These are phyloP conservation scores for Phytophthora agathidicida DNA, from an alignment of 352 stramenopile genomes.

Conservation along the genomic window DNA sequence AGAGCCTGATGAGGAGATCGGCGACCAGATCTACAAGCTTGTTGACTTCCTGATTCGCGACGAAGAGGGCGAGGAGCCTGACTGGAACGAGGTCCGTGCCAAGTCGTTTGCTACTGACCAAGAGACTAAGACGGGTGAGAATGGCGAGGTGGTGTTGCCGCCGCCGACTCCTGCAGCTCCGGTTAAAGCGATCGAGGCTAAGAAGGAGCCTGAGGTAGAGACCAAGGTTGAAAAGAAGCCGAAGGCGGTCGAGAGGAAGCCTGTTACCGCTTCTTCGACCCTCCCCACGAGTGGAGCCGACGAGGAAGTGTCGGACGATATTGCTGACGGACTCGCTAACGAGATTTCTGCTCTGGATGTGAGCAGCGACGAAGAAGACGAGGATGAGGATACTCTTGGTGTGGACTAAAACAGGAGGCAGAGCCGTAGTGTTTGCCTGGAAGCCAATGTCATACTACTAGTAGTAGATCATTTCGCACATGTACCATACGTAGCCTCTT, in stretches of 20 bases:
- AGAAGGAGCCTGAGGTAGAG: conserved; percentile 26
- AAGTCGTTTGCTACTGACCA: conserved; percentile 68
- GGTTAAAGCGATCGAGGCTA: conserved; percentile 13
- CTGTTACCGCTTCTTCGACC: conserved; percentile 33
- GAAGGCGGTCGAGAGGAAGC: conserved; percentile 15
- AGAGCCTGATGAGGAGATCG: conserved; percentile 81
- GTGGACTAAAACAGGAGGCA: conserved; percentile 46
- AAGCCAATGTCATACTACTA: conserved; percentile 24
- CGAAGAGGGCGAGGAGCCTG: conserved; percentile 85
- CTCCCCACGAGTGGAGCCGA: conserved; percentile 51
- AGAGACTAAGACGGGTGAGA: conserved; percentile 41
- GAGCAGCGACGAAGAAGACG: conserved; percentile 86
- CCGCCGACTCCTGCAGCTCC: conserved; percentile 21
- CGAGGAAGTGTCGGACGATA: conserved; percentile 71
- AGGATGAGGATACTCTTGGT: conserved; percentile 50
- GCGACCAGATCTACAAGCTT: conserved; percentile 90
- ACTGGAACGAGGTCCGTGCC: conserved; percentile 78
- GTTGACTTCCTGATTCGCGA: conserved; percentile 89
- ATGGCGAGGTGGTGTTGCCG: conserved; percentile 26
- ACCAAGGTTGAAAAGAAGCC: conserved; percentile 24
- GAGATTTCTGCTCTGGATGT: conserved; percentile 82
- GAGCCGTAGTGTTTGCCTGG: conserved; percentile 1
- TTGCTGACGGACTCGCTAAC: conserved; percentile 65
- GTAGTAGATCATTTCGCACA: conserved; percentile 17
- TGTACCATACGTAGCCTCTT: conserved; percentile 1